Evolutionary conservation across 2,329 filamentous ascomycete genomes (phyloP), one percentile per base, ranked within the genome.

Genomic region (Ploettnerulaceae sp.): DNA sequence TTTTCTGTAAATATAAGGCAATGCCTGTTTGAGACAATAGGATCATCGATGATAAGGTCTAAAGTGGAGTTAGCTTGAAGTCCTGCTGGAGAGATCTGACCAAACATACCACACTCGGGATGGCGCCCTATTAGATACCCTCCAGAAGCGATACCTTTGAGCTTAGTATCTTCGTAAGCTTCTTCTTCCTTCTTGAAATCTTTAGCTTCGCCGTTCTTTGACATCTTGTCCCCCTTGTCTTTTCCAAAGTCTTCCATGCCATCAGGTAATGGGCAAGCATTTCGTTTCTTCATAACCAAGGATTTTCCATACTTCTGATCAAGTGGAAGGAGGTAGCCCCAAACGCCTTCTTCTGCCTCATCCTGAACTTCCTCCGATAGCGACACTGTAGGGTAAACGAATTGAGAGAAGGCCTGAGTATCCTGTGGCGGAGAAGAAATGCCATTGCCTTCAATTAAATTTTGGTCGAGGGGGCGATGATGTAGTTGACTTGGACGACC

Each of bases 71-170:
- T 35, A 47, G 12, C 26, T 34, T 20, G 15, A 12, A 12, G 11
- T n/a, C 15, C n/a, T 18, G n/a, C 12, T 15, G 32, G 35, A 14
- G 25, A 9, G 9, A n/a, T n/a, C 25, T 21, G 5, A 26, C 8
- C n/a, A 11, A 43, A 74, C 86, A 63, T 75, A 91, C 86, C 89
- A 66, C 93, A 97, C 68, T 98, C 93, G 2, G 86, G 84, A 69
- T 98, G 93, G 55, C 93, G 79, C 28, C 93, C 93, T 53, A 98
- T 85, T 45, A 98, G 70, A 64, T 95, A 98, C 22, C 93, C 93
- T 31, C 86, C 84, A 0, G 89, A 82, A 11, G 84, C 75, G 15
- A 80, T 70, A 5, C 76, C 79, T 53, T 75, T 74, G 41, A 69
- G 65, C 64, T 86, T 82, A 46, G 76, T 78, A 26, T 75, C 64